Base-by-base conservation (phyloP, 2,329 filamentous ascomycete genomes). In the Neofusicoccum sp. region DNA sequence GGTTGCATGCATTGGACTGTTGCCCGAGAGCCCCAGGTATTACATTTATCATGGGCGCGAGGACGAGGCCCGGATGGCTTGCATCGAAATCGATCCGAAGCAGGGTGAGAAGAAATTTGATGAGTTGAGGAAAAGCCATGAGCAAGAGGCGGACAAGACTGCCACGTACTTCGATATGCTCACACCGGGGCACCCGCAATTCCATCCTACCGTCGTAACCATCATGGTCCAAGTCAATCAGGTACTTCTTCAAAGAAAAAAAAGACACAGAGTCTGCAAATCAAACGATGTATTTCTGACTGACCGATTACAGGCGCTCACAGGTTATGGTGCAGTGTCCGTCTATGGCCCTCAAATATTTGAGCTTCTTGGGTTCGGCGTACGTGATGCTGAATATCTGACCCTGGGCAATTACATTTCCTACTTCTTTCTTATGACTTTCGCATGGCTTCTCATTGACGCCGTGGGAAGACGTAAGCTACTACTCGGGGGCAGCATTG, bases 291-390 rank as follows among this genome's bases (percentile, higher is more conserved):
- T 26, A 9, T 0, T 4, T 9, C 1, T 31, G 2, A 28, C 36
- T 60, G 24, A 60, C 8, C 1, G 3, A 26, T 4, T 6, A 47
- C 79, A 81, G 69, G 82, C 82, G 0, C 70, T 84, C 53, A 84
- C 82, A 0, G 82, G 82, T 3, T 85, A 85, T 59, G 83, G 83
- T 2, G 85, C 84, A 0, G 82, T 87, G 2, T 84, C 80, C 16
- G 84, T 87, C 2, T 87, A 87, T 61, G 85, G 84, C 0, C 84
- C 84, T 2, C 85, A 87, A 64, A 86, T 87, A 58, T 87, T 87
- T 68, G 79, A 84, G 20, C 79, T 87, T 8, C 79, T 87, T 3
- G 84, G 84, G 14, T 85, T 86, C 68, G 69, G 71, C 16, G 78
- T 80, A 36, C 72, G 71, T 3, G 73, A 71, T 14, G 79, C 84